Base-by-base conservation (phyloP, 1,284 basidiomycete genomes). In the Leccinum ponderosum region DNA sequence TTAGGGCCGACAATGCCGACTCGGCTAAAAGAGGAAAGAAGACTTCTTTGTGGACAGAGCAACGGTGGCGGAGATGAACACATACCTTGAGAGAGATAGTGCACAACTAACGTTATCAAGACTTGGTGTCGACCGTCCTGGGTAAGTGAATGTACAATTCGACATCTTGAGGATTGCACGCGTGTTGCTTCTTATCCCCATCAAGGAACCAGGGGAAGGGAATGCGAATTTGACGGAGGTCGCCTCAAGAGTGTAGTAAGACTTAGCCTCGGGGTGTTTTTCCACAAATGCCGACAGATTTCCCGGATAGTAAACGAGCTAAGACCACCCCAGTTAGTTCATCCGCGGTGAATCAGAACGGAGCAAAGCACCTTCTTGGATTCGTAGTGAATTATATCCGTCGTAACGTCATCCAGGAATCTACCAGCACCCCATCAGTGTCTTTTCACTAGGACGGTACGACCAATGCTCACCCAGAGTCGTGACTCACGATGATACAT, bases 341-440 rank as follows among this genome's bases (percentile, higher is more conserved):
- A 53, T 51, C 68, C 66, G 59, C 67, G 62, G 63, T 57, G 68
- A 60, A 63, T 62, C 60, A 57, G 59, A 44, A 47, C 55, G 48
- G 53, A 64, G 50, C 9, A 60, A 58, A 48, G 53, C 62, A 86
- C 89, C 83, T 97, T 97, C 83, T 98, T 98, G 68, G 81, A 80
- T 80, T 98, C 95, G 80, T 98, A 99, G 81, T 98, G 97, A 67
- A 98, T 94, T 72, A 99, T 96, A 78, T 99, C 97, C 66, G 97
- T 96, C 66, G 96, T 98, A 62, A 98, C 87, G 76, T 94, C 92
- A 81, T 99, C 97, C 68, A 99, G 82, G 83, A 99, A 99, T 72
- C 91, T 92, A 66, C 15, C 55, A 33, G 27, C 39, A 20, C 15
- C 17, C 56, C 51, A 44, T 71, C 47, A 57, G 56, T 42, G 54